Conservation (phyloP, 169 alveolate genomes). For the Babesia divergens region DNA sequence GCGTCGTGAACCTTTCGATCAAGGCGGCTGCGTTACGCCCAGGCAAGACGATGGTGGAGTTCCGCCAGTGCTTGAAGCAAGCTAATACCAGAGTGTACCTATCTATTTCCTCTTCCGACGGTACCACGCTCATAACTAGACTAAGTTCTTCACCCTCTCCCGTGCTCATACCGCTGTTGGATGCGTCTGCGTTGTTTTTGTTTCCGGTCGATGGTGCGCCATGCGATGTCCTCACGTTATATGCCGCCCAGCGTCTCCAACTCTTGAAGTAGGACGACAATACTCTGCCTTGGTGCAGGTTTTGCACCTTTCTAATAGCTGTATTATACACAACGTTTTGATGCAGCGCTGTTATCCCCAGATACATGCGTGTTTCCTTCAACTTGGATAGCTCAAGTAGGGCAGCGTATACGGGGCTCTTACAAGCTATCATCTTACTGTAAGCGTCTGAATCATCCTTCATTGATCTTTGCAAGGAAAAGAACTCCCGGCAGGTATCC, state of each 20-base stretch:
- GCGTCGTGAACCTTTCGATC: neutral
- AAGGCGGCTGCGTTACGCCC: neutral
- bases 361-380: neutral
- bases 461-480: constrained; percentile 8
- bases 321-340: neutral
- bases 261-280: neutral
- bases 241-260: constrained; percentile 21
- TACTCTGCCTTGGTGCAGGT: neutral
- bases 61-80: constrained; percentile 36
- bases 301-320: neutral
- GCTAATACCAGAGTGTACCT: constrained; percentile 7
- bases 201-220: neutral
- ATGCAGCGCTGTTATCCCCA: constrained; percentile 15
- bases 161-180: neutral
- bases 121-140: neutral
- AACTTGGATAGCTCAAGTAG: constrained; percentile 4
- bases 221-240: neutral
- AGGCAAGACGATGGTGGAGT: constrained; percentile 12
- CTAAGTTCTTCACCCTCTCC: neutral
- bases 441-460: neutral
- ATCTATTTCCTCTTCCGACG: neutral
- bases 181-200: neutral
- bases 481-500: constrained; percentile 1
- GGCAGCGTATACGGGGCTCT: neutral
- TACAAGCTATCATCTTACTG: neutral